Conservation (phyloP, 352 stramenopile genomes). For the Phytophthora hibernalis region DNA sequence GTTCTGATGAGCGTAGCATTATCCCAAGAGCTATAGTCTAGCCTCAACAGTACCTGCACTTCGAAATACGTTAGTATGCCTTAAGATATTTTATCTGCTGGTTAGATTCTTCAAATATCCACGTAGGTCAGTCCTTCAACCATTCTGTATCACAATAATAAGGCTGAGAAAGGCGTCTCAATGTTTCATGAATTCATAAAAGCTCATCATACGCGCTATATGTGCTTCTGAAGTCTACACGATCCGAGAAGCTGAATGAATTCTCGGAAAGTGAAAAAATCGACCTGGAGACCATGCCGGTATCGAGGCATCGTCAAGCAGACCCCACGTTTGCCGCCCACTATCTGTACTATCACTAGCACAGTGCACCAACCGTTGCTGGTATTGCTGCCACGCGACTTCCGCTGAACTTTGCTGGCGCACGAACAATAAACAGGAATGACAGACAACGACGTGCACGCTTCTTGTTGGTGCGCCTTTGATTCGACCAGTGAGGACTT, state of each 20-base stretch:
- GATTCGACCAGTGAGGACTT: conserved; percentile 16
- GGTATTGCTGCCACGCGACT: conserved; percentile 20
- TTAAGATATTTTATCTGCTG: too few species aligned
- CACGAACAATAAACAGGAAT: conserved; percentile 7
- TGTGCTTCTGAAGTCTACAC: conserved; percentile 3
- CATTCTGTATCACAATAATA: too few species aligned
- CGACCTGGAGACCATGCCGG: conserved; percentile 15
- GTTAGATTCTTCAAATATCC: too few species aligned
- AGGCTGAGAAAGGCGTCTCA: too few species aligned
- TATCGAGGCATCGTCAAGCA: conserved; percentile 8
- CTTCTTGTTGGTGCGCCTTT: conserved; percentile 14
- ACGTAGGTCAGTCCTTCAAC: too few species aligned
- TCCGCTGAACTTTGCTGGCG: conserved; percentile 4
- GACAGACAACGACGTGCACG: conserved; percentile 20
- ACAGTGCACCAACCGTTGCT: conserved; percentile 9
- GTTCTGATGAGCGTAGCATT: not conserved
- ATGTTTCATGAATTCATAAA: too few species aligned
- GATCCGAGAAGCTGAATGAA: conserved; percentile 19
- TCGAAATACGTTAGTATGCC: too few species aligned
- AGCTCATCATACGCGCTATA: conserved; percentile 2
- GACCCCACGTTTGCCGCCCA: conserved; percentile 15
- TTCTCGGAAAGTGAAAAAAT: conserved; percentile 18
- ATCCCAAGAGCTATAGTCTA: conserved; percentile 1
- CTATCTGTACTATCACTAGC: conserved; percentile 11
- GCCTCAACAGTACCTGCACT: not conserved